Evolutionary conservation across 352 stramenopile genomes (phyloP).

Genomic region (Lagenidium giganteum): DNA sequence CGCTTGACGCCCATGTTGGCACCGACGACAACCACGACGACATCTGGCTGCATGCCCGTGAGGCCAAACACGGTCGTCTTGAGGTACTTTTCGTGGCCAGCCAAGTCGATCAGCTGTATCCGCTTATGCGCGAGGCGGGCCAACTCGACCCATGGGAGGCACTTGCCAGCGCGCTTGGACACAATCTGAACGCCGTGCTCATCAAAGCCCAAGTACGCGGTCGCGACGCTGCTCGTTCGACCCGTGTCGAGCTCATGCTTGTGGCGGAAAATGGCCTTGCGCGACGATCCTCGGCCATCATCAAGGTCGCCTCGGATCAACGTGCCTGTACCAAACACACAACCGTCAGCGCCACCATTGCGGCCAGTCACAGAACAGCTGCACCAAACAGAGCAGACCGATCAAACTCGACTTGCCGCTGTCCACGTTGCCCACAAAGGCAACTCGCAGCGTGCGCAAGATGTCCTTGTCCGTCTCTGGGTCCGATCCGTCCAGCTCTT

Average conservation of each 20-base stretch:
- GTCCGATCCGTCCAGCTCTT: constrained; percentile 11
- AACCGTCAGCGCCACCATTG: not conserved
- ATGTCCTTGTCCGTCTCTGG: constrained; percentile 23
- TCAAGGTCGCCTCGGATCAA: constrained; percentile 95
- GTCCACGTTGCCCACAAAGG: constrained; percentile 91
- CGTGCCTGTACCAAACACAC: constrained; percentile 31
- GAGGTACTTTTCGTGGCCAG: constrained; percentile 98
- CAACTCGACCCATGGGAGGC: constrained; percentile 77
- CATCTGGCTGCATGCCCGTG: constrained; percentile 95
- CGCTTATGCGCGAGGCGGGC: constrained; percentile 74
- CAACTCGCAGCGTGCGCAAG: constrained; percentile 76
- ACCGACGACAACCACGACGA: constrained; percentile 92
- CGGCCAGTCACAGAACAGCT: too few relatives aligned
- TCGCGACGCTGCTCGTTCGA: constrained; percentile 79
- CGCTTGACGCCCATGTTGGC: constrained; percentile 94
- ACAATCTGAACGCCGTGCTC: constrained; percentile 70
- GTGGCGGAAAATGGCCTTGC: constrained; percentile 82
- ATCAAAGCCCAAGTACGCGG: constrained; percentile 81
- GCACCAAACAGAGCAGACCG: too few relatives aligned
- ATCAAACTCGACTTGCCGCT: constrained; percentile 93
- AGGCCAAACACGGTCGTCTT: constrained; percentile 99
- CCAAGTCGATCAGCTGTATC: constrained; percentile 86
- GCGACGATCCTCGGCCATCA: constrained; percentile 90
- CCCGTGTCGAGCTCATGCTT: constrained; percentile 84
- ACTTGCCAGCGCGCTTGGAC: constrained; percentile 63